A percentile compares a stretch with the other conserved stretches of the same genome.
Evolutionary conservation across 2,329 filamentous ascomycete genomes (phyloP).

Genomic region (Colletotrichum sp.): DNA sequence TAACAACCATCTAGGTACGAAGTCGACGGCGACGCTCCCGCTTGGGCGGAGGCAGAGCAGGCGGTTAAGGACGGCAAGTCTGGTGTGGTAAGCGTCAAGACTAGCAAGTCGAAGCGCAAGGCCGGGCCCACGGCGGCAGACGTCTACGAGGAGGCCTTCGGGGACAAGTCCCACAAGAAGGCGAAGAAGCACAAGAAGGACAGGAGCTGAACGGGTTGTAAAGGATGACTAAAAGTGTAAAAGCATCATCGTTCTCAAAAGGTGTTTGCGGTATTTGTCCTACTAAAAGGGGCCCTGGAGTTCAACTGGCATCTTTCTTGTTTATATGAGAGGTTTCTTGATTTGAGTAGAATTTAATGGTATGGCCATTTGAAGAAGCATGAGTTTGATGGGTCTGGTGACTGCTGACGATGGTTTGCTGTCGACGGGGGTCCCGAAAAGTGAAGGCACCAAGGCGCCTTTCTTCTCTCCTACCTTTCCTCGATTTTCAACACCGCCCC

Average conservation of each 20-base stretch:
- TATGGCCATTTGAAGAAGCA: background rate
- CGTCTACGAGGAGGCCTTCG: conserved; percentile 66
- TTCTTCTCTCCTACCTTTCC: background rate
- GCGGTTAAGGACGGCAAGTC: conserved; percentile 69
- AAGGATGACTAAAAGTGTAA: conserved; percentile 13
- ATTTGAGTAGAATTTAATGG: background rate
- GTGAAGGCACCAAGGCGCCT: background rate
- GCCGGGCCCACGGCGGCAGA: conserved; percentile 64
- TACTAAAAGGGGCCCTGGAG: conserved; percentile 8
- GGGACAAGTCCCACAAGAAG: conserved; percentile 61
- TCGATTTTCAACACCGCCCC: background rate
- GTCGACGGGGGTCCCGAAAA: background rate
- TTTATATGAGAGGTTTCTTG: background rate
- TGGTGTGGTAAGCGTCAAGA: conserved; percentile 81
- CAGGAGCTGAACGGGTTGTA: background rate
- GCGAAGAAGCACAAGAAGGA: conserved; percentile 43
- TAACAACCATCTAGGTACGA: conserved; percentile 57
- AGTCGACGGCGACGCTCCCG: conserved; percentile 65
- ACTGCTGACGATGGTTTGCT: background rate
- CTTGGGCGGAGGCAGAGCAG: conserved; percentile 76
- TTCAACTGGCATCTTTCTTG: conserved; percentile 7
- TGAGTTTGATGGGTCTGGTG: background rate
- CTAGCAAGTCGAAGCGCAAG: conserved; percentile 79
- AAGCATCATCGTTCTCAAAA: conserved; percentile 4
- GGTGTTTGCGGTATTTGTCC: conserved; percentile 2